A percentile compares a stretch with the other conserved stretches of the same genome.
phyloP scores from a whole-genome alignment of 495 filamentous ascomycete genomes.

The Thermothielavioides terrestris region DNA sequence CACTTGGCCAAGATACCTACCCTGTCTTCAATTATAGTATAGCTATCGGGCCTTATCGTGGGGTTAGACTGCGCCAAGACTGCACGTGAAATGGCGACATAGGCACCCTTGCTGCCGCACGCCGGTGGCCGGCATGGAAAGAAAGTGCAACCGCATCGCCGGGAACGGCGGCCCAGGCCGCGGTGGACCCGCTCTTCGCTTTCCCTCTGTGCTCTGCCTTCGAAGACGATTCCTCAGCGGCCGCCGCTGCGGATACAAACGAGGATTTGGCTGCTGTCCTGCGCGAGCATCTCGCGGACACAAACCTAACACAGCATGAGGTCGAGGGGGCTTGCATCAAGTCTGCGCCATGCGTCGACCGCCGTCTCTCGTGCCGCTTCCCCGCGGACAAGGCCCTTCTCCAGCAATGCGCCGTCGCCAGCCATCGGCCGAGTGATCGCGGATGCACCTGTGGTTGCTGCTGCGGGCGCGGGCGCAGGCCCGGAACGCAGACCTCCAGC shows the following conservation, averaged over 20 bases:
- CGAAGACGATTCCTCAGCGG: not conserved
- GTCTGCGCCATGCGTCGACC: slow-evolving; percentile 10
- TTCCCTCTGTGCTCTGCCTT: not conserved
- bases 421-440: slow-evolving; percentile 6
- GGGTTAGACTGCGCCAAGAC: slow-evolving; percentile 3
- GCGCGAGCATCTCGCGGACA: not conserved
- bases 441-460: not conserved
- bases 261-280: not conserved
- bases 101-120: not conserved
- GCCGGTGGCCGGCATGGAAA: not conserved
- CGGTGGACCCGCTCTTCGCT: too few relatives aligned
- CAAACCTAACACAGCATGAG: slow-evolving; percentile 13
- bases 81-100: slow-evolving; percentile 31
- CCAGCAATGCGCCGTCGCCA: slow-evolving; percentile 7
- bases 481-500: too few relatives aligned
- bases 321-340: slow-evolving; percentile 7
- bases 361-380: not conserved
- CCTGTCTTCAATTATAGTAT: not conserved
- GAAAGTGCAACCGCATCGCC: slow-evolving; percentile 7
- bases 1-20: not conserved
- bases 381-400: not conserved
- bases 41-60: not conserved
- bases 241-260: not conserved
- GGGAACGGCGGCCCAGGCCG: slow-evolving; percentile 5
- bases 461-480: too few relatives aligned